phyloP scores from a whole-genome alignment of 148 eudicot species.

The Vaccinium vitisidaea region DNA sequence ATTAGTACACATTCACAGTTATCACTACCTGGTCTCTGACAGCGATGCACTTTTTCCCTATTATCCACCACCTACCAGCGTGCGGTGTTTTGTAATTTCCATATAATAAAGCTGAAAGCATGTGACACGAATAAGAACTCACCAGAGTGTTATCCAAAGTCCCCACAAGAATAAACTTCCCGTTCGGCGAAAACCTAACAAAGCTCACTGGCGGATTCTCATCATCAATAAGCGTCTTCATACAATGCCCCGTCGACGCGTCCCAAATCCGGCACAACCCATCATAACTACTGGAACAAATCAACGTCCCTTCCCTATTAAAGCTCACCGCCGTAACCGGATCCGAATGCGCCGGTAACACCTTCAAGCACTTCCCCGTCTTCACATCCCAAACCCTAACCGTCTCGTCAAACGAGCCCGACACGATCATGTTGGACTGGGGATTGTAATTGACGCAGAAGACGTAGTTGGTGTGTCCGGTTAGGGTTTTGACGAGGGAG shows the following conservation, averaged over 20 bases:
- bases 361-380: constrained; percentile 72
- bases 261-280: constrained; percentile 97
- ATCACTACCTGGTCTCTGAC: too few relatives aligned
- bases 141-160: constrained; percentile 92
- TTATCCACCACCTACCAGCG: too few relatives aligned
- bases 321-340: constrained; percentile 80
- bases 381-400: constrained; percentile 94
- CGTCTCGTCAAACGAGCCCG: constrained; percentile 87
- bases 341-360: constrained; percentile 91
- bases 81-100: too few relatives aligned
- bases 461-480: constrained; percentile 82
- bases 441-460: constrained; percentile 76
- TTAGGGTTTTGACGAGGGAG: constrained; percentile 51
- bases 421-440: constrained; percentile 71
- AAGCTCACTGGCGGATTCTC: constrained; percentile 93
- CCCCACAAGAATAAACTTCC: constrained; percentile 87
- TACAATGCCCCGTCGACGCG: constrained; percentile 90
- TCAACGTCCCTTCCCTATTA: constrained; percentile 69
- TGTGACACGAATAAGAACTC: constrained; percentile 10
- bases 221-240: constrained; percentile 91
- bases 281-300: constrained; percentile 87
- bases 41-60: too few relatives aligned
- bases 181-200: constrained; percentile 87
- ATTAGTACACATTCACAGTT: too few relatives aligned
- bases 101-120: background rate